Base-by-base conservation (phyloP, 805 yeast species). In the Monosporozyma siamensis region DNA sequence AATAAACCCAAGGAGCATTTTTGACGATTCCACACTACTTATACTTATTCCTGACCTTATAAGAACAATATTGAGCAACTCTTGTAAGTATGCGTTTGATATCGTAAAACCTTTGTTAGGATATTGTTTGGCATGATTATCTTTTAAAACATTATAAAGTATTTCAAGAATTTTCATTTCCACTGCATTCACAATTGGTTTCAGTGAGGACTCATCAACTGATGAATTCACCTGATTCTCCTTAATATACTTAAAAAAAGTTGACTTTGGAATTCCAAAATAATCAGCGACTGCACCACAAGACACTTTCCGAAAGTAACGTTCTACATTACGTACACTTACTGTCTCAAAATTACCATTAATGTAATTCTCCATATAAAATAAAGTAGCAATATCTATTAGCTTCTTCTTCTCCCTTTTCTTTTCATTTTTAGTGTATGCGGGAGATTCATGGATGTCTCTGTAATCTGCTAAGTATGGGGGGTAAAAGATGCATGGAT, bases 261-360 rank as follows among this genome's bases (percentile, higher is more conserved):
- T 37, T 29, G 43, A 46, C 34, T 44, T 43, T 12, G 49, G 39
- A n/a, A 46, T 46, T 17, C 43, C 42, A 23, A 46, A 46, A 37
- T 24, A 46, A 10, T 41, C 40, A 4, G 46, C 44, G 5, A 43
- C 46, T 3, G 47, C 32, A 10, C 44, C 34, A 27, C 41, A 18
- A 4, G 49, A 39, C 4, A 40, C 11, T 10, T 30, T 32, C n/a
- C n/a, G n/a, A n/a, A n/a, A n/a, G n/a, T n/a, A n/a, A n/a, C n/a
- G n/a, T n/a, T n/a, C n/a, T n/a, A n/a, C n/a, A n/a, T n/a, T n/a
- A 6, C 21, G 35, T 7, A 8, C 20, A 8, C 1, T 18, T 15
- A 11, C 3, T 9, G 8, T 9, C 6, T 6, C 6, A 6, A 23
- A 6, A 23, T 9, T 22, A 22, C 12, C 17, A 5, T 3, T 18